These are phyloP conservation scores for Cydonia oblonga DNA, from an alignment of 331 rosid genomes.

Conservation along the genomic window DNA sequence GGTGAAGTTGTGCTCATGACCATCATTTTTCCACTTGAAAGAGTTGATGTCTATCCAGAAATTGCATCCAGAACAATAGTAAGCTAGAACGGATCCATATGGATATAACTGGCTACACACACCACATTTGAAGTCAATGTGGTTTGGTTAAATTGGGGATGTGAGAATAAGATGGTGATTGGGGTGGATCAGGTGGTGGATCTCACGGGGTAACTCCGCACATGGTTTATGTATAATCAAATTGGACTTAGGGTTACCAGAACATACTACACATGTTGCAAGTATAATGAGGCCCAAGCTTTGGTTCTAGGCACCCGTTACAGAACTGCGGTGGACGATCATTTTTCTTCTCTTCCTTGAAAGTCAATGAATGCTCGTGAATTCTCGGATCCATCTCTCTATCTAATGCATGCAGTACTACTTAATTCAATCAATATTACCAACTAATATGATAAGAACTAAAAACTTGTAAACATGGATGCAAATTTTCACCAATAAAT, in stretches of 20 bases:
- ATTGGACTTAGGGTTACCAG: too few species aligned
- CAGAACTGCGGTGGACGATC: background rate
- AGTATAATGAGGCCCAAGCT: background rate
- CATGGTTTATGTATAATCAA: background rate
- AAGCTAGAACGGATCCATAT: accelerated
- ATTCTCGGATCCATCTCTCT: too few species aligned
- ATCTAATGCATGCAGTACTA: too few species aligned
- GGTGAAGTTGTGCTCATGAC: background rate
- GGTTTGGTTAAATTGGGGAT: too few species aligned
- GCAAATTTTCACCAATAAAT: too few species aligned
- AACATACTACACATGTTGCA: background rate
- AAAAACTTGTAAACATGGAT: too few species aligned
- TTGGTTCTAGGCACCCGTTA: background rate
- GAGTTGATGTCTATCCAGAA: background rate
- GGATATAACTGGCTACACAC: too few species aligned
- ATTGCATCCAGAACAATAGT: background rate
- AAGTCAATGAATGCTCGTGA: too few species aligned
- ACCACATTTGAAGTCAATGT: too few species aligned
- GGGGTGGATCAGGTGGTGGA: background rate
- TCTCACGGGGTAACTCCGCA: background rate
- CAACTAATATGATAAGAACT: too few species aligned
- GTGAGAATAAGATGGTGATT: background rate
- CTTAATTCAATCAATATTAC: too few species aligned
- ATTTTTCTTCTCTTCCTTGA: too few species aligned
- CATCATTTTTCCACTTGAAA: background rate